Evolutionary conservation across 495 filamentous ascomycete species (phyloP).

Genomic region (Penicillium paradoxum): DNA sequence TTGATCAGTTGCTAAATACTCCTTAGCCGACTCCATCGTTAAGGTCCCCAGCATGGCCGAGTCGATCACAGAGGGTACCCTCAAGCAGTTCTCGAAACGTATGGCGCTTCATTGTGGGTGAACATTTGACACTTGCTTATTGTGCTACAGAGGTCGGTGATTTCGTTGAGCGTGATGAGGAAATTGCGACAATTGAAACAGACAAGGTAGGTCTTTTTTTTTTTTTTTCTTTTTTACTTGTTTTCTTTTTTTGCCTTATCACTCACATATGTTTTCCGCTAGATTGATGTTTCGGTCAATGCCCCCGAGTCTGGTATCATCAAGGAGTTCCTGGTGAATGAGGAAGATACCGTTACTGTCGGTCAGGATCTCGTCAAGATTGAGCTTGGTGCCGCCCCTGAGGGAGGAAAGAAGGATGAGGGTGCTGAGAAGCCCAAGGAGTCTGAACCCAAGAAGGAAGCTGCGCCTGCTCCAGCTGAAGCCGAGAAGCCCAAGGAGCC

Average conservation of each 20-base stretch:
- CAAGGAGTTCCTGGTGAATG: constrained; percentile 86
- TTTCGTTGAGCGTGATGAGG: constrained; percentile 91
- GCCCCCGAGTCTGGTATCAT: constrained; percentile 86
- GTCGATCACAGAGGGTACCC: constrained; percentile 94
- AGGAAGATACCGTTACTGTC: constrained; percentile 93
- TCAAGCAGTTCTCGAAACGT: constrained; percentile 94
- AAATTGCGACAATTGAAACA: constrained; percentile 99
- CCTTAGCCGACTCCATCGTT: constrained; percentile 68
- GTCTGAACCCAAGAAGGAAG: constrained; percentile 27
- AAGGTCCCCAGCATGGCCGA: constrained; percentile 98
- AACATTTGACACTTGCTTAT: constrained; percentile 19
- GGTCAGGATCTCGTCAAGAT: constrained; percentile 86
- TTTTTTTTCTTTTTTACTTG: too few species aligned
- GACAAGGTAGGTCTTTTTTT: constrained; percentile 99
- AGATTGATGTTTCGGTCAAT: constrained; percentile 96
- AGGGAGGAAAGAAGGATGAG: constrained; percentile 48
- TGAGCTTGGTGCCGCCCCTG: constrained; percentile 69
- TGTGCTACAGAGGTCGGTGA: constrained; percentile 69
- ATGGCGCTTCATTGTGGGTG: constrained; percentile 6
- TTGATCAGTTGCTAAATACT: constrained; percentile 9
- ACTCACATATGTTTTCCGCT: constrained; percentile 11
- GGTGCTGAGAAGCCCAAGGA: constrained; percentile 37
- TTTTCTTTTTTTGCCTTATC: background rate
- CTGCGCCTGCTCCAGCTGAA: constrained; percentile 33
- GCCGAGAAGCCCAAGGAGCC: constrained; percentile 39